phyloP scores from a whole-genome alignment of 768 basidiomycete species.

The Amanita pseudoporphyria region DNA sequence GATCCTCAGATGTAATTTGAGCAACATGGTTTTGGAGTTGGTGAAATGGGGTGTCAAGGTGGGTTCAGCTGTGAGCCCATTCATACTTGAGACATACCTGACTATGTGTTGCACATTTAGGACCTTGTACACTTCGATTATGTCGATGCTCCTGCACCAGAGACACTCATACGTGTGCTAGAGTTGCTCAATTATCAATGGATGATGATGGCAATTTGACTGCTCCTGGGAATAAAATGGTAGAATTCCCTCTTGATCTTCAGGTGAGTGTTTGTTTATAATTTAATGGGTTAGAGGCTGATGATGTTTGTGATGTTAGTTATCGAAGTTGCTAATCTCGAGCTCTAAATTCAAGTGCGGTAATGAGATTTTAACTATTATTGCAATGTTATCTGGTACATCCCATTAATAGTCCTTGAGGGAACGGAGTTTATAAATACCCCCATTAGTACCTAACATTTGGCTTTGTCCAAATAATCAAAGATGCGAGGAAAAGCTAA shows the following conservation, averaged over 20 bases:
- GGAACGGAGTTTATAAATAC: not conserved
- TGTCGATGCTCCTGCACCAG: slow-evolving; percentile 89
- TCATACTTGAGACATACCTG: not conserved
- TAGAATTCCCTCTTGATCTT: slow-evolving; percentile 97
- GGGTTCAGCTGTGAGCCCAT: not conserved
- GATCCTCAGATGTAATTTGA: slow-evolving; percentile 87
- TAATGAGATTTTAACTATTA: slow-evolving; percentile 91
- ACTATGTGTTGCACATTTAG: slow-evolving; percentile 20
- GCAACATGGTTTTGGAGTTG: slow-evolving; percentile 87
- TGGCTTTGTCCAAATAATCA: slow-evolving; percentile 88
- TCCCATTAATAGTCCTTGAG: slow-evolving; percentile 1
- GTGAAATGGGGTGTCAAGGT: slow-evolving; percentile 92
- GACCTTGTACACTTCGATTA: slow-evolving; percentile 86
- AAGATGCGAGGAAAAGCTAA: slow-evolving; percentile 82
- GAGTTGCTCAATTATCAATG: slow-evolving; percentile 85
- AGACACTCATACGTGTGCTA: slow-evolving; percentile 94
- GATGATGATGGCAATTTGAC: slow-evolving; percentile 94
- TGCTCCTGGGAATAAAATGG: slow-evolving; percentile 82
- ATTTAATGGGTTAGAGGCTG: slow-evolving; percentile 19
- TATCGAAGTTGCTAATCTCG: slow-evolving; percentile 89
- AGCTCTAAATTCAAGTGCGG: slow-evolving; percentile 95
- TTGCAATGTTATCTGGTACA: slow-evolving; percentile 91
- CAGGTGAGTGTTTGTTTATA: slow-evolving; percentile 41
- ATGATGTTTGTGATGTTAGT: slow-evolving; percentile 25
- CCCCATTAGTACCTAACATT: slow-evolving; percentile 70